Base-by-base conservation (phyloP, 2,329 filamentous ascomycete species). In the Scleromitrula shiraiana region DNA sequence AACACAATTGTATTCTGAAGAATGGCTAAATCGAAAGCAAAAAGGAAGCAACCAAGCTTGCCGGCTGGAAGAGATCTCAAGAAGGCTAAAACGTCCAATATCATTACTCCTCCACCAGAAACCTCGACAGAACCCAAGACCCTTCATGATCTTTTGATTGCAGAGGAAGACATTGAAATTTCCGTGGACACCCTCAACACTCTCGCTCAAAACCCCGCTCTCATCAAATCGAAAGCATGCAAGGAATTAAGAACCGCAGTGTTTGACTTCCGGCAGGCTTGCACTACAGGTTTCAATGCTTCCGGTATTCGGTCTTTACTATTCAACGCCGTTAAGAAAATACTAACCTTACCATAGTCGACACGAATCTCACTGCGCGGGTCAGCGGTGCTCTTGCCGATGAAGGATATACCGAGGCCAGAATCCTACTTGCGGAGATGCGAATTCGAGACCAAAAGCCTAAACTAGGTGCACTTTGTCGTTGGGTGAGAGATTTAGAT, bases 401-500 rank as follows among this genome's bases (percentile, higher is more conserved):
- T 62, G 78, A 73, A 41, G 78, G 80, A 59, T 83, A 80, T 54
- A 71, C 70, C 8, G 82, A 85, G n/a, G 80, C 82, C 5, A 73
- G 73, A 43, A 73, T 86, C 14, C 61, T 85, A 12, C 72, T 87
- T 1, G 76, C 82, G 0, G 82, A 86, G 66, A 86, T 86, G 82
- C 72, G 75, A 24, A 78, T 86, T 15, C 70, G 82, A n/a, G 68
- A 71, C 3, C 74, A 85, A 52, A 73, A 76, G 15, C 82, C 82
- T 0, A 83, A 83, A 55, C 66, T 86, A 0, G 83, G 83, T 17
- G 80, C 82, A 1, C 65, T 86, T 7, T 85, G 82, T 62, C 77
- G 83, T 49, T 87, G 83, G 83, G 82, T 86, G 4, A 74, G 83
- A 49, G 82, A 85, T 59, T 67, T 86, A 22, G 82, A 86, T 57